A percentile compares a stretch with the other conserved stretches of the same genome.
Evolutionary conservation across 2,329 filamentous ascomycete species (phyloP).

Genomic region (Seiridium cupressi): DNA sequence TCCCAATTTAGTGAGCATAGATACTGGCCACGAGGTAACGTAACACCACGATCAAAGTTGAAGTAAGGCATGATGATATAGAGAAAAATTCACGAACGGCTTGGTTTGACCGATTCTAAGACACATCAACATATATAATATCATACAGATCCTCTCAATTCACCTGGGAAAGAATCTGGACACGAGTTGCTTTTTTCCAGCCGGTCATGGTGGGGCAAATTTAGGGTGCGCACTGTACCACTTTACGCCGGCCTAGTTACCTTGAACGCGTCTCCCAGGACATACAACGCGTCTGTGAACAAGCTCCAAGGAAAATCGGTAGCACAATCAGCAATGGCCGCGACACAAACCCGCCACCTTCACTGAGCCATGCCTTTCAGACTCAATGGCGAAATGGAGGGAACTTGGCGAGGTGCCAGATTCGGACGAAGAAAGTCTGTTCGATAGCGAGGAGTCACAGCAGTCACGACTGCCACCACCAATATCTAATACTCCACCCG

Average conservation of each 20-base stretch:
- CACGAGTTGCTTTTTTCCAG: no score
- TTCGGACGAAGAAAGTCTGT: slow-evolving; percentile 39
- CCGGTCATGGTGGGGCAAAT: no score
- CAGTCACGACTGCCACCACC: slow-evolving; percentile 11
- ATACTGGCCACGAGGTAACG: no score
- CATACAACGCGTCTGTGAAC: neutral
- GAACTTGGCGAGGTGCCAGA: slow-evolving; percentile 42
- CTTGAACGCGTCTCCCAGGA: neutral
- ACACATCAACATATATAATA: no score
- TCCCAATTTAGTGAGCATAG: no score
- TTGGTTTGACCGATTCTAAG: no score
- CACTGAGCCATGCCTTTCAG: slow-evolving; percentile 25
- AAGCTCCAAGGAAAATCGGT: neutral
- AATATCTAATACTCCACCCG: neutral
- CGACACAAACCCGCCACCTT: neutral
- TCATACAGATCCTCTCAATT: no score
- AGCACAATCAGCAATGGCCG: neutral
- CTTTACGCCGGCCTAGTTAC: neutral
- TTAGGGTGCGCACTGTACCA: neutral
- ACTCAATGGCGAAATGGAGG: slow-evolving; percentile 40
- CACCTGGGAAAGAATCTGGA: no score
- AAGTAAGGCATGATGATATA: no score
- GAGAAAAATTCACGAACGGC: no score
- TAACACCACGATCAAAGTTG: no score
- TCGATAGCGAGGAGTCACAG: slow-evolving; percentile 33